Conservation (phyloP, 169 alveolate genomes). For the Nephromyces sp. region DNA sequence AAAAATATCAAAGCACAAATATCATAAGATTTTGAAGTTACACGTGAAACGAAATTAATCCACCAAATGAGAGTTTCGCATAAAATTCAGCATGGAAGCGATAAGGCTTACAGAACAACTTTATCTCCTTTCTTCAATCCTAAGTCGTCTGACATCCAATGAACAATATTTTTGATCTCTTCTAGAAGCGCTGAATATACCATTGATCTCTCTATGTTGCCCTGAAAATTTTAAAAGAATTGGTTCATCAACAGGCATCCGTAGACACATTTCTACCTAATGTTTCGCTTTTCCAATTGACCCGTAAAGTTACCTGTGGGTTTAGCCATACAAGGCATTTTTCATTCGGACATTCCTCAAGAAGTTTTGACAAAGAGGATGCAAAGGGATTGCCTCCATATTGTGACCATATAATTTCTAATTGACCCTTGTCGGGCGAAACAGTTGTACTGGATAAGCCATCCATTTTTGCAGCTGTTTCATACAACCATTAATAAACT, state of each 20-base stretch:
- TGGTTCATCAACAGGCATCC: background rate
- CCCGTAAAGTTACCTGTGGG: constrained; percentile 13
- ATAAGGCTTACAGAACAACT: constrained; percentile 23
- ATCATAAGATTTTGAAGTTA: too few relatives aligned
- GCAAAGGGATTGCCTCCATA: constrained; percentile 19
- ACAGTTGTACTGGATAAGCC: too few relatives aligned
- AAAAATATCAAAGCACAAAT: background rate
- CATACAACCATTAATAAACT: too few relatives aligned
- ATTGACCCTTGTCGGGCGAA: too few relatives aligned
- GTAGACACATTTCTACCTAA: too few relatives aligned
- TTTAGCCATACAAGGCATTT: constrained; percentile 29
- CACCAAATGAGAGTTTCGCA: too few relatives aligned
- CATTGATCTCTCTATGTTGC: constrained; percentile 1
- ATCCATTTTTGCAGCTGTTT: too few relatives aligned
- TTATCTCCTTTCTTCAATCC: constrained; percentile 41
- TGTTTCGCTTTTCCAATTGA: too few relatives aligned
- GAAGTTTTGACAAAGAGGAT: constrained; percentile 5
- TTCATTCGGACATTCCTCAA: constrained; percentile 5
- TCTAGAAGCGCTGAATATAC: constrained; percentile 31
- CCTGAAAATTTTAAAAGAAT: background rate
- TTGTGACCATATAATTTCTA: constrained; percentile 16
- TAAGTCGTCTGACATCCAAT: constrained; percentile 19
- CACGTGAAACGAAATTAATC: too few relatives aligned
- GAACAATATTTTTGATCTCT: constrained; percentile 22
- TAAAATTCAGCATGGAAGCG: too few relatives aligned